Evolutionary conservation across 306 rosid species (phyloP).

Genomic region (Lathyrus oleraceus): DNA sequence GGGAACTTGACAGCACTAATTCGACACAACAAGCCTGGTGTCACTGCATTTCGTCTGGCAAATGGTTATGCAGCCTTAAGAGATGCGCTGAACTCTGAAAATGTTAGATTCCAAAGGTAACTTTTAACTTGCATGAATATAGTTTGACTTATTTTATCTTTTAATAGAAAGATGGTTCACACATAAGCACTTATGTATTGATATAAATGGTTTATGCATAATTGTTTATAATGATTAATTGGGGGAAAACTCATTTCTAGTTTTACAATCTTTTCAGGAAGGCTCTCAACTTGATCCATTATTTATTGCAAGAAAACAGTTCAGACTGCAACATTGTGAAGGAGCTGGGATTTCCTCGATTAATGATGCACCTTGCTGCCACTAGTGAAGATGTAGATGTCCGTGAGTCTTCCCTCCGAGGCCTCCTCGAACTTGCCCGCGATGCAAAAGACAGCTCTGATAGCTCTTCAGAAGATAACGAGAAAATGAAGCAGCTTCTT

Average conservation of each 20-base stretch:
- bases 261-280: slow-evolving; percentile 59
- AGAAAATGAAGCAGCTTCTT: slow-evolving; percentile 71
- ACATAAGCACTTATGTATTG: too few relatives aligned
- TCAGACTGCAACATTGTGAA: slow-evolving; percentile 61
- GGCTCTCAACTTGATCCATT: slow-evolving; percentile 85
- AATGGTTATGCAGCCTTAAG: slow-evolving; percentile 84
- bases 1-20: slow-evolving; percentile 65
- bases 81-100: slow-evolving; percentile 76
- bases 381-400: slow-evolving; percentile 72
- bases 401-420: slow-evolving; percentile 82
- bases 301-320: slow-evolving; percentile 65
- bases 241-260: background rate
- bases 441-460: slow-evolving; percentile 34
- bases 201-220: too few relatives aligned
- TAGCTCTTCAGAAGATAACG: slow-evolving; percentile 50
- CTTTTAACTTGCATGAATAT: too few relatives aligned
- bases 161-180: too few relatives aligned
- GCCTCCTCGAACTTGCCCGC: slow-evolving; percentile 65
- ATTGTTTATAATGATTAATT: background rate
- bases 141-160: too few relatives aligned
- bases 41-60: slow-evolving; percentile 77
- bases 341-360: slow-evolving; percentile 75
- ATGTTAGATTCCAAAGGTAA: slow-evolving; percentile 92
- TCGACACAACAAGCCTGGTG: slow-evolving; percentile 75
- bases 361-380: slow-evolving; percentile 75